These are phyloP conservation scores for Pichia cephalocereana DNA, from an alignment of 805 yeast species.

Conservation along the genomic window DNA sequence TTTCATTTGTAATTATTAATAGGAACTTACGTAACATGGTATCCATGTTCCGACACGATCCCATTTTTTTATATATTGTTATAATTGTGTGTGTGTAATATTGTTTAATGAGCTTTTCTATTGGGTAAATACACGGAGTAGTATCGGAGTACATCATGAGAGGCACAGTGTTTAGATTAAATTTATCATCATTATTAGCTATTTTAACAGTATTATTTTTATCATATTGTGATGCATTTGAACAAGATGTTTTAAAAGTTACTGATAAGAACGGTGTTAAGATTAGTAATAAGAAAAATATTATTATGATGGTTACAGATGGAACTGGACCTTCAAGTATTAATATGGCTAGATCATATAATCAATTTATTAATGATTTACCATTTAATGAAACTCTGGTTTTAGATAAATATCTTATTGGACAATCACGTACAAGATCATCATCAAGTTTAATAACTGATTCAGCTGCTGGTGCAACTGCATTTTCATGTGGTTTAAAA, in stretches of 20 bases:
- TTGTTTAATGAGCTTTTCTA: no score
- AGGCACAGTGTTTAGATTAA: neutral
- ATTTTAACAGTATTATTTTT: neutral
- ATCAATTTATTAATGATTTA: slow-evolving; percentile 50
- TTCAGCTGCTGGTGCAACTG: slow-evolving; percentile 97
- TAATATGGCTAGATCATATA: slow-evolving; percentile 68
- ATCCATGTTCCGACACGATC: no score
- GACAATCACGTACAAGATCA: slow-evolving; percentile 79
- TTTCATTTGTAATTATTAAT: no score
- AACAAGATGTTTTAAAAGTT: neutral
- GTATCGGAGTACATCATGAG: neutral
- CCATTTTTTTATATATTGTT: no score
- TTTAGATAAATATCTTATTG: slow-evolving; percentile 65
- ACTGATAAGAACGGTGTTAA: neutral
- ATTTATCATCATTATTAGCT: neutral
- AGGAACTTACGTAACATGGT: no score
- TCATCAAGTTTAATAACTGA: slow-evolving; percentile 74
- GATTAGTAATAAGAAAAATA: slow-evolving; percentile 44
- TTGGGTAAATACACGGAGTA: no score
- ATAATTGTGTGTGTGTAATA: no score
- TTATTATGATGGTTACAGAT: slow-evolving; percentile 83
- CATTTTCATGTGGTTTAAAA: slow-evolving; percentile 77
- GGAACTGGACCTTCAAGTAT: slow-evolving; percentile 94
- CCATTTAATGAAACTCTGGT: slow-evolving; percentile 39
- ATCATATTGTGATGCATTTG: neutral